Evolutionary conservation across 306 rosid species (phyloP).

Genomic region (Cucumis sativus): DNA sequence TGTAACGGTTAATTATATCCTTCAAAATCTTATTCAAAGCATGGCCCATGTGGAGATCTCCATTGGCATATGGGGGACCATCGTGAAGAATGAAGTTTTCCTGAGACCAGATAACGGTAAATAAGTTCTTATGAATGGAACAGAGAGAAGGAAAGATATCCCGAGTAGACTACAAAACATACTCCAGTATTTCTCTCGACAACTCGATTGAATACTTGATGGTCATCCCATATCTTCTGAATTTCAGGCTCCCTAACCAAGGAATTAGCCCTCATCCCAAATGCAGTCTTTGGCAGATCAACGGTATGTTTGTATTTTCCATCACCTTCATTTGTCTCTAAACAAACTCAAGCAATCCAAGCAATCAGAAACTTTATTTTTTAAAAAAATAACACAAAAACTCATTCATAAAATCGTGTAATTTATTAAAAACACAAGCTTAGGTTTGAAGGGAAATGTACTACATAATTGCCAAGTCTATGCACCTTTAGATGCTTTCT

Average conservation of each 20-base stretch:
- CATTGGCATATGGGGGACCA: constrained; percentile 98
- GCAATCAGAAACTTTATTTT: constrained; percentile 12
- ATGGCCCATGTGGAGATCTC: constrained; percentile 97
- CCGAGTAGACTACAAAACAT: constrained; percentile 14
- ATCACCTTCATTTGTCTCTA: constrained; percentile 69
- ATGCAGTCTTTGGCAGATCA: constrained; percentile 88
- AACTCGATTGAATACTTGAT: constrained; percentile 61
- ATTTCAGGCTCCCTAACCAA: constrained; percentile 76
- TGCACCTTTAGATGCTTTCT: constrained; percentile 65
- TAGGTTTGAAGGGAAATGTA: neutral
- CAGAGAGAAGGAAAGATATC: constrained; percentile 3
- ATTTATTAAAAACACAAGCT: neutral
- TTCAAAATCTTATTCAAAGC: constrained; percentile 91
- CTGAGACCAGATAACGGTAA: constrained; percentile 29
- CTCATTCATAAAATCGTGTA: neutral
- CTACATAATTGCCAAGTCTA: neutral
- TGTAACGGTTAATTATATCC: constrained; percentile 91
- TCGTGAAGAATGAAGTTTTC: constrained; percentile 84
- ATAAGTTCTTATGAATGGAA: constrained; percentile 12
- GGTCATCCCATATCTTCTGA: constrained; percentile 90
- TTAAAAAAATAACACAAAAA: neutral
- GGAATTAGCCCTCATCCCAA: constrained; percentile 91
- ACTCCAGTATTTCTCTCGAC: constrained; percentile 73
- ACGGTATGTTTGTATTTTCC: constrained; percentile 94
- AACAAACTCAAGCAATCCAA: constrained; percentile 19